These are phyloP conservation scores for Salix viminalis DNA, from an alignment of 345 rosid species.

Conservation along the genomic window DNA sequence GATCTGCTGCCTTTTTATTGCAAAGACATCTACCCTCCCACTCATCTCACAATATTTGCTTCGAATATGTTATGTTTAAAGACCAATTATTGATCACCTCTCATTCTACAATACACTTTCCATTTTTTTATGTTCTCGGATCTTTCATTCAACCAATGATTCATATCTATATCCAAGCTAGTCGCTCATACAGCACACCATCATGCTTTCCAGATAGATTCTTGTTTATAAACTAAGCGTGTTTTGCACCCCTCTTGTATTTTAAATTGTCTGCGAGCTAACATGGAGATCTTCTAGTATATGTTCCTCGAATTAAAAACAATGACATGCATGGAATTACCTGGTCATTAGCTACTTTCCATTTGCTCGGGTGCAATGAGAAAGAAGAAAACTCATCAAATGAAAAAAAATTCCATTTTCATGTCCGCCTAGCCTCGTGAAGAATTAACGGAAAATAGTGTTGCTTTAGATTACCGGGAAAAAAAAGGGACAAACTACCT, in stretches of 20 bases:
- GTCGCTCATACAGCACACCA: background rate
- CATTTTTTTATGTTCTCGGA: background rate
- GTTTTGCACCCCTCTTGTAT: background rate
- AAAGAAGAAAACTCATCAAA: slow-evolving; percentile 69
- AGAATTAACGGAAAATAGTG: background rate
- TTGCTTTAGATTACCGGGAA: background rate
- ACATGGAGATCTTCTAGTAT: background rate
- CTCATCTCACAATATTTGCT: background rate
- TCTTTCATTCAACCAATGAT: background rate
- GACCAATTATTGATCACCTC: background rate
- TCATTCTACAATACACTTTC: background rate
- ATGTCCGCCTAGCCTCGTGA: slow-evolving; percentile 67
- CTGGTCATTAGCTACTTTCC: slow-evolving; percentile 64
- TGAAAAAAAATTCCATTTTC: slow-evolving; percentile 76
- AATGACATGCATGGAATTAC: slow-evolving; percentile 20
- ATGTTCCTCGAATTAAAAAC: background rate
- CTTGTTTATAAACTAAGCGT: background rate
- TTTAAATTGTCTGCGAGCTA: background rate
- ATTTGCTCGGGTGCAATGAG: slow-evolving; percentile 68
- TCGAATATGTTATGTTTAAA: background rate
- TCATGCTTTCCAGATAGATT: background rate
- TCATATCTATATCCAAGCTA: background rate
- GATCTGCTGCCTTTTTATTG: background rate
- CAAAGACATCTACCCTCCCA: background rate
- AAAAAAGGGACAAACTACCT: background rate